Evolutionary conservation across 1,139 yeast species (phyloP), one percentile per base, ranked within the genome.

Genomic region (Blastobotrys malaysiensis): DNA sequence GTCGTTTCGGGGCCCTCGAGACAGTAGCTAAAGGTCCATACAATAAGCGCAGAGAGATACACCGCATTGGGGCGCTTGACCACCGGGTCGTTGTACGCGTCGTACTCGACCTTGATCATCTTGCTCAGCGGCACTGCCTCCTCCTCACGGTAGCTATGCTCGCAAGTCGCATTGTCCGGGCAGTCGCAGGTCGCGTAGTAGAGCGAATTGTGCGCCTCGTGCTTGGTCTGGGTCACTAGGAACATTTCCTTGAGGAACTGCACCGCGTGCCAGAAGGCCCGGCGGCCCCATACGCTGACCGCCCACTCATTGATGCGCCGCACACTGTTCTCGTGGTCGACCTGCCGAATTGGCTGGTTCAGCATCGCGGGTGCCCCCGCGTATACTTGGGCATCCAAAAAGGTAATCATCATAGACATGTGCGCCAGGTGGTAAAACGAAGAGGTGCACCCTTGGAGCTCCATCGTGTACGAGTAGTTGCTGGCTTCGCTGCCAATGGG

Each of bases 291-390:
- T 4, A 50, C 57, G 22, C 54, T 55, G 16, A 52, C 51, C 13
- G 59, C 60, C 60, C 61, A 59, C 36, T 57, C 60, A 24, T 55
- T 58, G 31, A 59, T 49, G 44, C 55, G 53, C 3, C 59, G 54
- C 2, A 53, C 56, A 39, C 58, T 52, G 45, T 55, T 57, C 36
- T 58, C 61, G 24, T 55, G 56, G 48, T 56, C 61, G 9, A 54
- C 52, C 21, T 55, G 54, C 14, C 62, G 54, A 1, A 89, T 86
- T 52, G 76, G 77, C 26, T 87, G 95, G 66, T 87, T 88, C 83
- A 87, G 85, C 61, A 89, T 79, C 65, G 86, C 82, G 0, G 95
- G 93, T 1, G 90, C 86, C 1, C 97, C 97, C 5, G 91, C 86
- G 66, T 76, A 84, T 7, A 86, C 83, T 53, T 86, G 87, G 55